Percentiles rank a stretch among this genome's conserved stretches.
Evolutionary conservation across 768 basidiomycete species (phyloP).

Genomic region (Dentipellis sp.): DNA sequence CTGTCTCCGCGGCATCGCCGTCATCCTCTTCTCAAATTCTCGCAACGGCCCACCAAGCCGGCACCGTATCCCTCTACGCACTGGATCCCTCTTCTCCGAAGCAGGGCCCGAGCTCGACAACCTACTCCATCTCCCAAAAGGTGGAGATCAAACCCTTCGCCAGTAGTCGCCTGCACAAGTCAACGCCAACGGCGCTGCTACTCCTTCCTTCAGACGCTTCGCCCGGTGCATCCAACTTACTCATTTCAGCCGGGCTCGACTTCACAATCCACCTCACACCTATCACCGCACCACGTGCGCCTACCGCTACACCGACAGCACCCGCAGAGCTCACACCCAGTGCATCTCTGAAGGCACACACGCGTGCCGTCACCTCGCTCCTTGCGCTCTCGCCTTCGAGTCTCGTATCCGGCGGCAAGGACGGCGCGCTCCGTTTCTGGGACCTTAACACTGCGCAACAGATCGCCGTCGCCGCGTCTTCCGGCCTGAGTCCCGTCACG

Average conservation of each 20-base stretch:
- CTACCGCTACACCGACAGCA: background rate
- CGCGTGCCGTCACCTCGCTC: slow-evolving; percentile 7
- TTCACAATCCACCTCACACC: slow-evolving; percentile 10
- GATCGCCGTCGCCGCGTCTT: slow-evolving; percentile 1
- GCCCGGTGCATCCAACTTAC: background rate
- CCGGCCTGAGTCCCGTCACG: background rate
- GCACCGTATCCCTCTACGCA: slow-evolving; percentile 10
- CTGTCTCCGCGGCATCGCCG: background rate
- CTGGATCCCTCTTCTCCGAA: background rate
- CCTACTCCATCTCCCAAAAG: slow-evolving; percentile 4
- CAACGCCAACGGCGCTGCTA: slow-evolving; percentile 11
- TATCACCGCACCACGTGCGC: background rate
- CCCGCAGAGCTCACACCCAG: slow-evolving; percentile 5
- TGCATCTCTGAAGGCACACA: slow-evolving; percentile 8
- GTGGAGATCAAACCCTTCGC: slow-evolving; percentile 2
- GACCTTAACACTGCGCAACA: slow-evolving; percentile 7
- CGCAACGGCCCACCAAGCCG: slow-evolving; percentile 12
- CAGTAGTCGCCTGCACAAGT: slow-evolving; percentile 7
- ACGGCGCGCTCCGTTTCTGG: slow-evolving; percentile 13
- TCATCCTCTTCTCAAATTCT: slow-evolving; percentile 1
- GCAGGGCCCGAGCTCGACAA: background rate
- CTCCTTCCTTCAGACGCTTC: slow-evolving; percentile 2
- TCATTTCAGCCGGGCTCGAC: slow-evolving; percentile 13
- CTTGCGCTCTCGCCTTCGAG: background rate
- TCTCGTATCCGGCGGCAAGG: slow-evolving; percentile 9